Conservation (phyloP, 768 basidiomycete species). For the Scleroderma citrinum region DNA sequence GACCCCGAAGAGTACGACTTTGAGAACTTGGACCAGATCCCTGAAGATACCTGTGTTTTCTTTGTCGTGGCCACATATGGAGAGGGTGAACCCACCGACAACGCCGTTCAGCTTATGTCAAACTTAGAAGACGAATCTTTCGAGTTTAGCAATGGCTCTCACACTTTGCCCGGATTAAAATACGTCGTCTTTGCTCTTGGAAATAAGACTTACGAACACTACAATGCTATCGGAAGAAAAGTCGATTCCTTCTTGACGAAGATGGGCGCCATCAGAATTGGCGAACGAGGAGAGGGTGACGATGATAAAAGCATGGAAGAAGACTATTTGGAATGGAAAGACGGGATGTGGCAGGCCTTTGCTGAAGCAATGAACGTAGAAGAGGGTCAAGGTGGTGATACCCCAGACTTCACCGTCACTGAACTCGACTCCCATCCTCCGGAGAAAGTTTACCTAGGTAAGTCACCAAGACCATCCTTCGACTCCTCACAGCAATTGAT, state of each 20-base stretch:
- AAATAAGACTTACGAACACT: conserved; percentile 93
- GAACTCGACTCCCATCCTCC: conserved; percentile 68
- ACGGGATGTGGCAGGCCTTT: conserved; percentile 92
- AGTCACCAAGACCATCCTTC: conserved; percentile 14
- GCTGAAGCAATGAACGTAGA: conserved; percentile 80
- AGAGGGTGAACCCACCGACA: conserved; percentile 98
- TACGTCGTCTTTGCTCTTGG: conserved; percentile 95
- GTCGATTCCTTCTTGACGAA: conserved; percentile 68
- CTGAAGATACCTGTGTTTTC: conserved; percentile 82
- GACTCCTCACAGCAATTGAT: background rate
- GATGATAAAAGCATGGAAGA: conserved; percentile 99
- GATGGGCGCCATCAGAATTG: conserved; percentile 82
- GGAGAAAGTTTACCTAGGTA: conserved; percentile 93
- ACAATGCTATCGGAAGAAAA: conserved; percentile 82
- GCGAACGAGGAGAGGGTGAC: conserved; percentile 91
- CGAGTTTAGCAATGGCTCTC: conserved; percentile 78
- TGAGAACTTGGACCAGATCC: conserved; percentile 87
- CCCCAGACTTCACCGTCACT: conserved; percentile 87
- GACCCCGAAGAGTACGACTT: conserved; percentile 99
- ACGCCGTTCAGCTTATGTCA: conserved; percentile 91
- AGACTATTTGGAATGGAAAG: conserved; percentile 99
- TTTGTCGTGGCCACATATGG: conserved; percentile 99
- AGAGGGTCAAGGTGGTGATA: conserved; percentile 94
- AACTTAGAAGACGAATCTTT: conserved; percentile 84
- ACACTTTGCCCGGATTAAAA: conserved; percentile 75